Evolutionary conservation across 2,329 filamentous ascomycete genomes (phyloP).

Genomic region (Xylariaceae sp.): DNA sequence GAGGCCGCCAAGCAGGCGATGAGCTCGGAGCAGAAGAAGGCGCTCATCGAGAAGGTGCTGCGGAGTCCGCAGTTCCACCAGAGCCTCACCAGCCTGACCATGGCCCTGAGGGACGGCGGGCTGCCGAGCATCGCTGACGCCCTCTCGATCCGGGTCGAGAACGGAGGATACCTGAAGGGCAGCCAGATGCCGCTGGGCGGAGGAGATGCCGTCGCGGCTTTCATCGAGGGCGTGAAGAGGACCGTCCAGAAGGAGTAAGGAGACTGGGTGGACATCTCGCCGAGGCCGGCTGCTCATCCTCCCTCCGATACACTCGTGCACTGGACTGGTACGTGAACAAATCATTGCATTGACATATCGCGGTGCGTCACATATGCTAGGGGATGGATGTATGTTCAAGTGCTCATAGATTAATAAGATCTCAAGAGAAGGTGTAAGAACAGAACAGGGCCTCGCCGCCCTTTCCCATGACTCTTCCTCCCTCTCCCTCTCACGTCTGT

Average conservation of each 20-base stretch:
- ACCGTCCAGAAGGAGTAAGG: slow-evolving; percentile 57
- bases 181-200: slow-evolving; percentile 80
- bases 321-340: too few relatives aligned
- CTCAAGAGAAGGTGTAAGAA: slow-evolving; percentile 10
- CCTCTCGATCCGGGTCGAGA: slow-evolving; percentile 69
- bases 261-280: too few relatives aligned
- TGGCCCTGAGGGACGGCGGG: slow-evolving; percentile 83
- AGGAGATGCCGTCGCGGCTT: slow-evolving; percentile 81
- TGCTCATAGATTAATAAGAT: slow-evolving; percentile 17
- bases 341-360: too few relatives aligned
- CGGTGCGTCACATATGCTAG: too few relatives aligned
- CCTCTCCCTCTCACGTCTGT: neutral
- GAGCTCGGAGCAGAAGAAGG: slow-evolving; percentile 68
- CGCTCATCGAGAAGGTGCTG: slow-evolving; percentile 71
- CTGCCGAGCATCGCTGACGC: slow-evolving; percentile 85
- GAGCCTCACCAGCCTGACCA: slow-evolving; percentile 74
- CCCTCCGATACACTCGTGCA: too few relatives aligned
- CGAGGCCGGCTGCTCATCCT: too few relatives aligned
- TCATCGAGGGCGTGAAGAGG: slow-evolving; percentile 81
- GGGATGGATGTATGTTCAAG: too few relatives aligned
- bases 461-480: neutral
- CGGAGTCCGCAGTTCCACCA: slow-evolving; percentile 88
- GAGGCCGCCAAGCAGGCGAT: slow-evolving; percentile 68
- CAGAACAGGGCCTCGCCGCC: slow-evolving; percentile 7
- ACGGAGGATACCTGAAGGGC: slow-evolving; percentile 73